Conservation (phyloP, 352 stramenopile species). For the Globisporangium radiosum region DNA sequence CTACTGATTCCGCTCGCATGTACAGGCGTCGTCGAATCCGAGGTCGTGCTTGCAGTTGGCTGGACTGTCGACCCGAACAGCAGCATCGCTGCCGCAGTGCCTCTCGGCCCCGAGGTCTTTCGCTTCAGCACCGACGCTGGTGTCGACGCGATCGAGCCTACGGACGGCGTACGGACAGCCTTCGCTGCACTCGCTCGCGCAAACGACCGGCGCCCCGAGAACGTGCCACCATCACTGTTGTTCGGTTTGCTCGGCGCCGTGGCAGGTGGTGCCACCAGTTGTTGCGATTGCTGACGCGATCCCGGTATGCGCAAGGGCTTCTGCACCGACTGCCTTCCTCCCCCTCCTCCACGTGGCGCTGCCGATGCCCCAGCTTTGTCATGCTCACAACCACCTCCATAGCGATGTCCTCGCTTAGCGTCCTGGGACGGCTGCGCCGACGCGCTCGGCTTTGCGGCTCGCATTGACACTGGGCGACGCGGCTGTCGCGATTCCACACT, state of each 20-base stretch:
- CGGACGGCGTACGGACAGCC: too few relatives aligned
- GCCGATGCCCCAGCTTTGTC: too few relatives aligned
- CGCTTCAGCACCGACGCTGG: slow-evolving; percentile 1
- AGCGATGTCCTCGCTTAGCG: too few relatives aligned
- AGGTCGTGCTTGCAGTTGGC: neutral
- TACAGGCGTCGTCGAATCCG: neutral
- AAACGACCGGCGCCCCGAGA: neutral
- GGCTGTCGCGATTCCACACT: neutral
- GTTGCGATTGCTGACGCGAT: neutral
- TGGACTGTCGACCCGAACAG: slow-evolving; percentile 5
- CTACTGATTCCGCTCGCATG: neutral
- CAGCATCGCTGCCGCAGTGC: slow-evolving; percentile 6
- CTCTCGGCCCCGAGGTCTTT: slow-evolving; percentile 1
- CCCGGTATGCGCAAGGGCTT: neutral
- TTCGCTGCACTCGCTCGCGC: neutral
- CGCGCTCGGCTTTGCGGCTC: neutral
- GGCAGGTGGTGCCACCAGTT: neutral
- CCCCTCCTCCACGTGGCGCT: neutral
- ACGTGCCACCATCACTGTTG: neutral
- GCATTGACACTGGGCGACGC: slow-evolving; percentile 5
- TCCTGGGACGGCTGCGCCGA: too few relatives aligned
- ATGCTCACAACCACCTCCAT: too few relatives aligned
- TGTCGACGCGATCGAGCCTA: too few relatives aligned
- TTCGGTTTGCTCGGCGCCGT: slow-evolving; percentile 1
- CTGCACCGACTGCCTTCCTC: neutral